Conservation (phyloP, 257 asterid species). For the Marsdenia floribunda region DNA sequence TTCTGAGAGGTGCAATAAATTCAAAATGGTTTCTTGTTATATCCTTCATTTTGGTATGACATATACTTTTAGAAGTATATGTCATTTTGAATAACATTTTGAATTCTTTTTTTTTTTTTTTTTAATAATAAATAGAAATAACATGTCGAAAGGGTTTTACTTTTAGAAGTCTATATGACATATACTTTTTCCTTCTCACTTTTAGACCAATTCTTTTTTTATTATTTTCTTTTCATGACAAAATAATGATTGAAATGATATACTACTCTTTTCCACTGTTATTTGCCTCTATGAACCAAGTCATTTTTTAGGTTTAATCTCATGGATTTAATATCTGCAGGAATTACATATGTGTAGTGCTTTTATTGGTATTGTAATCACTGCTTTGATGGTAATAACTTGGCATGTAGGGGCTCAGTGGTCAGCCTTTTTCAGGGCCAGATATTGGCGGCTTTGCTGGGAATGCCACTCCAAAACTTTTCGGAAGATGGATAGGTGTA, state of each 20-base stretch:
- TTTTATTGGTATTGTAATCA: neutral
- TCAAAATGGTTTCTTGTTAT: neutral
- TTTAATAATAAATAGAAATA: too few relatives aligned
- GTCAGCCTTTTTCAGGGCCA: conserved; percentile 94
- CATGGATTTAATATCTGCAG: neutral
- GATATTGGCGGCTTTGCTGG: conserved; percentile 99
- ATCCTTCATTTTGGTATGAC: neutral
- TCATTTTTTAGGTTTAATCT: neutral
- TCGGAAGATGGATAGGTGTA: conserved; percentile 98
- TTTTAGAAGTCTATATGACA: neutral
- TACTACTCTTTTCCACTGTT: neutral
- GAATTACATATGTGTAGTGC: neutral
- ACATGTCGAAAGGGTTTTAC: neutral
- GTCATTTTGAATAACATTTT: neutral
- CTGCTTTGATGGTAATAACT: conserved; percentile 6
- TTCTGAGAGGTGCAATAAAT: neutral
- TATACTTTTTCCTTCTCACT: neutral
- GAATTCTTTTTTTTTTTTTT: neutral
- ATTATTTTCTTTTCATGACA: neutral
- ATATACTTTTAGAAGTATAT: too few relatives aligned
- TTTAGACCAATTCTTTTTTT: neutral
- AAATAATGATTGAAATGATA: neutral
- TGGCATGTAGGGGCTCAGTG: conserved; percentile 74
- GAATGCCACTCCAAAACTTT: conserved; percentile 86
- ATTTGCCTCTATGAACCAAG: neutral